These are phyloP conservation scores for Aspergillus incahuasiensis DNA, from an alignment of 495 filamentous ascomycete genomes.

Conservation along the genomic window DNA sequence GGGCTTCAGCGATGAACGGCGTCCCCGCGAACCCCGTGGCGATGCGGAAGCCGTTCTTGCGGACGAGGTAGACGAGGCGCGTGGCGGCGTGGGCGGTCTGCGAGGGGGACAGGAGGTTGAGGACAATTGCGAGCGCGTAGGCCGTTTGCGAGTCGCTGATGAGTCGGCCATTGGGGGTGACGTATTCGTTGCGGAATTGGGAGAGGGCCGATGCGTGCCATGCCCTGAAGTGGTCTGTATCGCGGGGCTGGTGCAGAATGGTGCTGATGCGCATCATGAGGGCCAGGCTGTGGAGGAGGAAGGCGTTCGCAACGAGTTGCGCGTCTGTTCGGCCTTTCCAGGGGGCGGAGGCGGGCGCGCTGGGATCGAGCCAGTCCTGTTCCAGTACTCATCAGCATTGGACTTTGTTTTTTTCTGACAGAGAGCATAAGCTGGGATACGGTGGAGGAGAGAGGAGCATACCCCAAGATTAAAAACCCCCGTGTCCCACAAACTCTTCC, in stretches of 20 bases:
- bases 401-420: too few species aligned
- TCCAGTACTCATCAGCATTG: too few species aligned
- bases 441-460: too few species aligned
- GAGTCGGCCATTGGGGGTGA: constrained; percentile 34
- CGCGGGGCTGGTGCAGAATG: too few species aligned
- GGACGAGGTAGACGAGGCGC: constrained; percentile 35
- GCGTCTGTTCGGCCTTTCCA: constrained; percentile 28
- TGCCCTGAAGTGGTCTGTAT: too few species aligned
- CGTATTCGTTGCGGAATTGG: constrained; percentile 42
- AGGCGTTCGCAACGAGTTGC: constrained; percentile 46
- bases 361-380: too few species aligned
- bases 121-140: constrained; percentile 39
- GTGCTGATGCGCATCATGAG: constrained; percentile 24
- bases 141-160: constrained; percentile 48
- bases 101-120: constrained; percentile 34
- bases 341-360: background rate
- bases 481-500: too few species aligned
- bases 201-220: constrained; percentile 13
- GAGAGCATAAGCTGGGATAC: too few species aligned
- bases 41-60: constrained; percentile 36
- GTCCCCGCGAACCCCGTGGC: constrained; percentile 54
- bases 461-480: too few species aligned
- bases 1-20: constrained; percentile 36
- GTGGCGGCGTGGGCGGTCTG: constrained; percentile 27
- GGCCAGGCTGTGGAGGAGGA: constrained; percentile 41